These are phyloP conservation scores for Lasiodiplodia gonubiensis DNA, from an alignment of 2,329 filamentous ascomycete species.

Conservation along the genomic window DNA sequence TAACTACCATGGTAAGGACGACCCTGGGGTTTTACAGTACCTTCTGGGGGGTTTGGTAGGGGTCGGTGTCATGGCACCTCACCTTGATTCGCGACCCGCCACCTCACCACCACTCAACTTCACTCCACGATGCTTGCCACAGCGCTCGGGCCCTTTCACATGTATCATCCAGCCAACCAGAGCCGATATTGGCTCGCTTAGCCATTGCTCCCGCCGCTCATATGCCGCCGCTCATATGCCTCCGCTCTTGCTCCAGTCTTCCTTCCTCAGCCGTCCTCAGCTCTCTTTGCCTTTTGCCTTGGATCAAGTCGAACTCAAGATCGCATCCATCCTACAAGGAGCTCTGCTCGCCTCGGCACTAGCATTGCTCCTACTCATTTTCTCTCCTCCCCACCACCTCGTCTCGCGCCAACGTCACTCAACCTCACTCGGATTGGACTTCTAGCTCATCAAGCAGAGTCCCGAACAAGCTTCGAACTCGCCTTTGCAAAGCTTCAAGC, in stretches of 20 bases:
- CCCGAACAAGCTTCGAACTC: too few relatives aligned
- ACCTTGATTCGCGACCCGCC: background rate
- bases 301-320: background rate
- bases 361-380: background rate
- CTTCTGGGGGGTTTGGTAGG: background rate
- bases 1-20: background rate
- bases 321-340: background rate
- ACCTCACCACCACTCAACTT: conserved; percentile 1
- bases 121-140: background rate
- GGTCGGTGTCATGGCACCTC: background rate
- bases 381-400: background rate
- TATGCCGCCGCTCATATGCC: background rate
- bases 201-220: background rate
- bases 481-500: background rate
- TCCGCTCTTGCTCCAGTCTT: background rate
- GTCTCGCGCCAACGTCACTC: too few relatives aligned
- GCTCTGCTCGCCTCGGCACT: background rate
- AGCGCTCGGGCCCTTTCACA: background rate
- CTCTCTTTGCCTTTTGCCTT: background rate
- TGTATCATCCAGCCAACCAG: background rate
- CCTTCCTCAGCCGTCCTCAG: background rate
- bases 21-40: background rate
- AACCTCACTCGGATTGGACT: background rate
- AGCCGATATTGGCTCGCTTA: background rate
- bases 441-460: background rate